Conservation (phyloP, 805 yeast species). For the Saturnispora silvae region DNA sequence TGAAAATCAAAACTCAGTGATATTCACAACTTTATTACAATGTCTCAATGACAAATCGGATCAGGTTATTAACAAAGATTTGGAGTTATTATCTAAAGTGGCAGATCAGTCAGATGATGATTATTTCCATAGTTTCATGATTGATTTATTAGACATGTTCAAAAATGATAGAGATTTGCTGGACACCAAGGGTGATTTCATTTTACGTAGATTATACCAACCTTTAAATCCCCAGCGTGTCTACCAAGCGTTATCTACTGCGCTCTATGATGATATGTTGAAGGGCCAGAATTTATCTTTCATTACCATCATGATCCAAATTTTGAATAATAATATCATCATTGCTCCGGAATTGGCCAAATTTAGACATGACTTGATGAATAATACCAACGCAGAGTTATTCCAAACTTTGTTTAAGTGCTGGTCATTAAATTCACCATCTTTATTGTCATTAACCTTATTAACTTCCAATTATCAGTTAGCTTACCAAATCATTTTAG, state of each 20-base stretch:
- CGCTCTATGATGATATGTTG: conserved; percentile 42
- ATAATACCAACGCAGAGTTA: conserved; percentile 31
- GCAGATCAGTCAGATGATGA: conserved; percentile 62
- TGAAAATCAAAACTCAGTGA: conserved; percentile 57
- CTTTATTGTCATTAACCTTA: conserved; percentile 75
- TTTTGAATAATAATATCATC: conserved; percentile 72
- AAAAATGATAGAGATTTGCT: conserved; percentile 57
- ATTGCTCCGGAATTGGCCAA: conserved; percentile 73
- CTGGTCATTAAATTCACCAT: conserved; percentile 89
- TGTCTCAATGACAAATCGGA: conserved; percentile 63
- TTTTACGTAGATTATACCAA: conserved; percentile 72
- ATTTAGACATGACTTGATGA: conserved; percentile 53
- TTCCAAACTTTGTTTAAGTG: conserved; percentile 72
- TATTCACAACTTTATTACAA: conserved; percentile 51
- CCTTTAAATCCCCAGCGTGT: conserved; percentile 75
- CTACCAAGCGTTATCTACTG: conserved; percentile 69
- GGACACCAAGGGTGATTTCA: conserved; percentile 69
- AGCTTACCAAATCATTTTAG: conserved; percentile 71
- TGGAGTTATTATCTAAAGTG: conserved; percentile 63
- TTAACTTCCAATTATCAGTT: conserved; percentile 82
- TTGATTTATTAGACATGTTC: conserved; percentile 58
- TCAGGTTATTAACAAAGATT: conserved; percentile 63
- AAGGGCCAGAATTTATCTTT: conserved; percentile 45
- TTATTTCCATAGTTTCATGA: conserved; percentile 66
- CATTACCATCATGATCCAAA: conserved; percentile 72